Base-by-base conservation (phyloP, 2,329 filamentous ascomycete species). In the Rhexocercosporidium sp. region DNA sequence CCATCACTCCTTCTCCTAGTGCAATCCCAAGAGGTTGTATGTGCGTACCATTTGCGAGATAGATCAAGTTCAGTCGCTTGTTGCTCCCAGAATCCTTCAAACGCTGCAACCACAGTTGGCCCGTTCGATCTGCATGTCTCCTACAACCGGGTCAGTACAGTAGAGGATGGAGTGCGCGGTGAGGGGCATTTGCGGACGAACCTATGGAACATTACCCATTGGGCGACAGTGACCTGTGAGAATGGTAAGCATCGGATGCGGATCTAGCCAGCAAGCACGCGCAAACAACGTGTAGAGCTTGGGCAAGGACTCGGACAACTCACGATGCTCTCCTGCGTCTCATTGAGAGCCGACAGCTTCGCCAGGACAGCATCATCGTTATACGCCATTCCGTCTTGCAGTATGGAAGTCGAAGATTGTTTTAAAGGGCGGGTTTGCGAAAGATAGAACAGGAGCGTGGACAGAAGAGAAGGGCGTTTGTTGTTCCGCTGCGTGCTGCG, bases 161-260 rank as follows among this genome's bases (percentile, higher is more conserved):
- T 22, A 16, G 53, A 22, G 18, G 18, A 29, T 5, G 7, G 9
- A 47, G n/a, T 46, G 31, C 53, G 29, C 12, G 59, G 46, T n/a
- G 29, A 34, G 20, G n/a, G n/a, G 12, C 46, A 59, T 67, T 66
- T 59, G 71, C 79, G 70, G 89, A 97, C 94, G 70, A 89, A 97
- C 94, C 94, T 91, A 82, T 99, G 95, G 79, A 99, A 99, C 91
- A 99, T 96, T 69, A 99, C 96, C 96, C 96, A 99, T 89, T 98
- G 95, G 66, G 96, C 94, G 70, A 97, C 94, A 41, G 93, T 95
- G 69, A 97, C 89, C 76, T 77, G 56, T 2, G 39, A 62, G n/a
- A 57, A 25, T 3, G 31, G 51, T 64, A 29, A 65, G 44, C 66
- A 41, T 27, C 22, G 37, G 46, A 59, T 62, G 67, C 12, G 49